phyloP scores from a whole-genome alignment of 2,329 filamentous ascomycete species.

The Hypoxylon rubiginosum region DNA sequence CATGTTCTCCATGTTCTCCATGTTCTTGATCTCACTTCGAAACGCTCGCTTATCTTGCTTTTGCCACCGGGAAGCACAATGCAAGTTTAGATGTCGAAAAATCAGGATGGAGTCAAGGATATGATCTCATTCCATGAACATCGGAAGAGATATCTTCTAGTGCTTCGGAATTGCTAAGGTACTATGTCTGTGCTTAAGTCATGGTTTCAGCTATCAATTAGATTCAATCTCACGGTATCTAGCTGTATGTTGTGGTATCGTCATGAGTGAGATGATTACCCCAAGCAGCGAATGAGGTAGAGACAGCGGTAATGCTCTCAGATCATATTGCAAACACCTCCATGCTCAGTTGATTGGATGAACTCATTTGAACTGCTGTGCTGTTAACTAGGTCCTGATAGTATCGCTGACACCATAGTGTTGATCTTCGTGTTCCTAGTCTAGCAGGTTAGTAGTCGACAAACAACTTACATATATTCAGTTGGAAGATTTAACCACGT shows the following conservation, averaged over 20 bases:
- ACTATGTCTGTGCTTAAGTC: not conserved
- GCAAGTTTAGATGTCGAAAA: not conserved
- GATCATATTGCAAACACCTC: not conserved
- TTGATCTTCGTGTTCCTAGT: not conserved
- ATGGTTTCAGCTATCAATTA: not conserved
- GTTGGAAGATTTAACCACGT: not conserved
- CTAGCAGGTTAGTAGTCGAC: not conserved
- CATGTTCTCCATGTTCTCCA: too few relatives aligned
- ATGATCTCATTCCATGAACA: not conserved
- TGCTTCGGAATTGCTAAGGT: not conserved
- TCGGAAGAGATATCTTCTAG: not conserved
- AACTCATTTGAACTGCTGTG: not conserved
- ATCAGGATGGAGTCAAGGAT: not conserved
- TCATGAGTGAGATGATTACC: not conserved
- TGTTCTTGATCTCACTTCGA: not conserved
- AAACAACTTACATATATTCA: not conserved
- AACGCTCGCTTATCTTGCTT: conserved; percentile 1
- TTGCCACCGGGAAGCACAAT: not conserved
- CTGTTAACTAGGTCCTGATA: not conserved
- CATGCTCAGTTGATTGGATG: not conserved
- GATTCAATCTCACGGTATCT: not conserved
- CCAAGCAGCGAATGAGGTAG: not conserved
- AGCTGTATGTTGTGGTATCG: not conserved
- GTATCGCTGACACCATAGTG: not conserved
- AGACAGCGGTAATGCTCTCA: not conserved